A percentile compares a stretch with the other conserved stretches of the same genome.
phyloP scores from a whole-genome alignment of 2,329 filamentous ascomycete genomes.

The Dryadomyces sulphureus region DNA sequence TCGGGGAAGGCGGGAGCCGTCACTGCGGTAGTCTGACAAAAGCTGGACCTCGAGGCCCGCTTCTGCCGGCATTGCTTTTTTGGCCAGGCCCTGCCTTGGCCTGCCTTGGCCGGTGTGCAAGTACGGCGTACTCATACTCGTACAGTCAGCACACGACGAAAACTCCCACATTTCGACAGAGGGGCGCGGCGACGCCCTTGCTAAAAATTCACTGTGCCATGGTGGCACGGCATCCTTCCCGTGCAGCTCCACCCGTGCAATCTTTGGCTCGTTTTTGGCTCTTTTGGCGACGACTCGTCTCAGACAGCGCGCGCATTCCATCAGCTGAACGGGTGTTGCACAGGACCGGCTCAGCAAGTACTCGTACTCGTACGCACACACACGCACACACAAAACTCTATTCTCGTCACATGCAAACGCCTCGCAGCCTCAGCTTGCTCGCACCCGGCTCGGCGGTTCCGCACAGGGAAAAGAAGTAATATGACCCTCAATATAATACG shows the following conservation, averaged over 20 bases:
- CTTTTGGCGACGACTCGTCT: too few relatives aligned
- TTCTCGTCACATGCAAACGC: background rate
- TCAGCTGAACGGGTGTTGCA: too few relatives aligned
- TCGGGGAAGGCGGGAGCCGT: conserved; percentile 5
- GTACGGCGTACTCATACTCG: background rate
- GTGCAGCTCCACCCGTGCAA: background rate
- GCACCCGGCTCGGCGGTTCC: background rate
- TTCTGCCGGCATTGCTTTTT: too few relatives aligned
- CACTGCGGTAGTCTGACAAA: too few relatives aligned
- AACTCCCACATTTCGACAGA: too few relatives aligned
- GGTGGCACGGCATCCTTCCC: background rate
- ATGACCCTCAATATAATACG: too few relatives aligned
- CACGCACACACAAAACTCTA: background rate
- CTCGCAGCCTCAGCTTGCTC: too few relatives aligned
- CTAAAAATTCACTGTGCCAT: background rate
- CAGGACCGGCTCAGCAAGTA: too few relatives aligned
- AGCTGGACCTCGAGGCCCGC: too few relatives aligned
- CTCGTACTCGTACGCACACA: background rate
- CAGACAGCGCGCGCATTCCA: too few relatives aligned
- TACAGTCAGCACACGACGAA: background rate
- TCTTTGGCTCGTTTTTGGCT: background rate
- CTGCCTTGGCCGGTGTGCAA: background rate
- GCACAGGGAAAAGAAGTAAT: too few relatives aligned
- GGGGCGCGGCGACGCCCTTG: too few relatives aligned
- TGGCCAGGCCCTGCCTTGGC: background rate